Evolutionary conservation across 768 basidiomycete genomes (phyloP).

Genomic region (Scleroderma bovista): DNA sequence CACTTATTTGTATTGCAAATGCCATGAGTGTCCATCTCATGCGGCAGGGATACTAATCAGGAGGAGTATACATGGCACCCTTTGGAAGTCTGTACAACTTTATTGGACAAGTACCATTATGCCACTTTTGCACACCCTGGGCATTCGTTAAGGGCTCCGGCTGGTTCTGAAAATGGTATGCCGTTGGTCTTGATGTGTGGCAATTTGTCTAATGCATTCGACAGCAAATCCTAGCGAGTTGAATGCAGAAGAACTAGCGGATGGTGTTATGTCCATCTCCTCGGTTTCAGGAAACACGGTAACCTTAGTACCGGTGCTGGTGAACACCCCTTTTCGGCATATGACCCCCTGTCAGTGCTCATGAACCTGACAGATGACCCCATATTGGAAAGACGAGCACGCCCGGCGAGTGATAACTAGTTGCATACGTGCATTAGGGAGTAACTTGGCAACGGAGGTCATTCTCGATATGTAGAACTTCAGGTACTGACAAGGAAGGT

Average conservation of each 20-base stretch:
- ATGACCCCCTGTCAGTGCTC: constrained; percentile 5
- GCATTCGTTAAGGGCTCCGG: constrained; percentile 39
- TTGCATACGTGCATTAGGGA: constrained; percentile 43
- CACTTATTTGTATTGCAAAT: not conserved
- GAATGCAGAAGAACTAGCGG: constrained; percentile 17
- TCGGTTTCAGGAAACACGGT: constrained; percentile 16
- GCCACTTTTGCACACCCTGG: constrained; percentile 64
- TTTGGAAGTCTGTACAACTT: constrained; percentile 47
- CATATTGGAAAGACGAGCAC: constrained; percentile 25
- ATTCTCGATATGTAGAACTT: constrained; percentile 27
- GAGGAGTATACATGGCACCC: constrained; percentile 77
- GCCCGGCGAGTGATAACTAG: constrained; percentile 31
- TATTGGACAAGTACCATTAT: constrained; percentile 67
- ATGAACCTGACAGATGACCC: constrained; percentile 14
- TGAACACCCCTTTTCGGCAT: constrained; percentile 5
- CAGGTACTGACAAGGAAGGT: too few species aligned
- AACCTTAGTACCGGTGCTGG: constrained; percentile 22
- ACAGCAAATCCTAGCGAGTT: constrained; percentile 7
- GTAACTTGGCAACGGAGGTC: constrained; percentile 37
- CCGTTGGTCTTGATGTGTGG: not conserved
- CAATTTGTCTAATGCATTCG: constrained; percentile 3
- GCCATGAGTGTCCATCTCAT: constrained; percentile 2
- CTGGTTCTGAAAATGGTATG: constrained; percentile 25
- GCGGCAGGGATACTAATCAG: constrained; percentile 32
- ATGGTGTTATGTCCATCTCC: constrained; percentile 16